Conservation (phyloP, 2,329 filamentous ascomycete genomes). For the Colletotrichum godetiae region DNA sequence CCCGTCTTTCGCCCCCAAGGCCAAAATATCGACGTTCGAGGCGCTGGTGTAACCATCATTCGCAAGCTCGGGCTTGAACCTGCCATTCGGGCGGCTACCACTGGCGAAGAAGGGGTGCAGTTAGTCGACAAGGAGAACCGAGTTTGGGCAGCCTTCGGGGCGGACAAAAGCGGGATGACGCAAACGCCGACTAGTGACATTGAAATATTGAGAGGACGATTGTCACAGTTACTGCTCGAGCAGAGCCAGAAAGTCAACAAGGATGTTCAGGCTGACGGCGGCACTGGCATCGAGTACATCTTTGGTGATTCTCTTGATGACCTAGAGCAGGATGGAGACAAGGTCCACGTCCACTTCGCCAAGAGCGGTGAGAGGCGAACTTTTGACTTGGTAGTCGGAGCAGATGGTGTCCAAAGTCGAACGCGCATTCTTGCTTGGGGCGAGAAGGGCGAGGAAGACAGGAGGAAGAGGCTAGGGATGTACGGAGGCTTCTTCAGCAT, state of each 20-base stretch:
- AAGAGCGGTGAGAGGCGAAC: slow-evolving; percentile 50
- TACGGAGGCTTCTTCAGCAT: slow-evolving; percentile 55
- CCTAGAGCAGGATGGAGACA: slow-evolving; percentile 43
- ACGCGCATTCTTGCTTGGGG: slow-evolving; percentile 54
- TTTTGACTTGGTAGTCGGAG: slow-evolving; percentile 66
- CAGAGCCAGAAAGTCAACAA: slow-evolving; percentile 40
- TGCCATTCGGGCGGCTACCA: slow-evolving; percentile 43
- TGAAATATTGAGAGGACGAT: slow-evolving; percentile 68
- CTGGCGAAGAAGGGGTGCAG: slow-evolving; percentile 57
- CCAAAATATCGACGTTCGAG: slow-evolving; percentile 52
- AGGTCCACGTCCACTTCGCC: slow-evolving; percentile 52
- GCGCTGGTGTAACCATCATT: slow-evolving; percentile 50
- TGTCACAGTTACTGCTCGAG: slow-evolving; percentile 61
- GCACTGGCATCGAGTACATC: slow-evolving; percentile 38
- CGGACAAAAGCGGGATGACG: slow-evolving; percentile 52
- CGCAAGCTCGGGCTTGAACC: slow-evolving; percentile 52
- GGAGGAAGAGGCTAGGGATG: slow-evolving; percentile 44
- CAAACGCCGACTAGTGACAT: slow-evolving; percentile 65
- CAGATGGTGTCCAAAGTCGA: slow-evolving; percentile 64
- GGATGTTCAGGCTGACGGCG: background rate
- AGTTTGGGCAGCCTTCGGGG: slow-evolving; percentile 50
- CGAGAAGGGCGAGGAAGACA: slow-evolving; percentile 39
- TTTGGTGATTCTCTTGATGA: slow-evolving; percentile 44
- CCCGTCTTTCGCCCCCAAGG: slow-evolving; percentile 41
- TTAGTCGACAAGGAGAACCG: slow-evolving; percentile 55